phyloP scores from a whole-genome alignment of 345 rosid genomes.

The Raphanus raphanistrum region DNA sequence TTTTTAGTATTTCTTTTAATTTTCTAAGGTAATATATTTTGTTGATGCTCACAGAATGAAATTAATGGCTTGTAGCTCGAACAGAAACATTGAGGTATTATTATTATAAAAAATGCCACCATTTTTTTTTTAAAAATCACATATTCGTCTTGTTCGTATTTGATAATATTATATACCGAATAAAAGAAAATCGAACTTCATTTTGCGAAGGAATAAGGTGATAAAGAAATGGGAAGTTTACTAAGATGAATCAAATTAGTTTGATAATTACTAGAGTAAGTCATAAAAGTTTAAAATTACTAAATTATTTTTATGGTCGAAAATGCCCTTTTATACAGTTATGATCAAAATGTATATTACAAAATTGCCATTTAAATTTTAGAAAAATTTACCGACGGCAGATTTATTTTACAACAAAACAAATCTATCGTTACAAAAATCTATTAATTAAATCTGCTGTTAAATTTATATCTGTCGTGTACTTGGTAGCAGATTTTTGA shows the following conservation, averaged over 20 bases:
- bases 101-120: background rate
- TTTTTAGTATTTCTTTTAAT: background rate
- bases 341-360: background rate
- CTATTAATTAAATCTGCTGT: background rate
- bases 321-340: background rate
- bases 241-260: background rate
- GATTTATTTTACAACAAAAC: background rate
- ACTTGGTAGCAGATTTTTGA: background rate
- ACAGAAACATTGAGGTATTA: background rate
- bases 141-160: background rate
- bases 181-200: background rate
- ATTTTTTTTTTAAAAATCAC: constrained; percentile 10
- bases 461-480: background rate
- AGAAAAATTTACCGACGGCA: background rate
- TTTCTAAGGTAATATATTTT: background rate
- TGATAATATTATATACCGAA: background rate
- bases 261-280: background rate
- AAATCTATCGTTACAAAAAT: too few relatives aligned
- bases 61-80: background rate
- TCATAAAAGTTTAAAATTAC: background rate
- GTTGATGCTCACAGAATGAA: background rate
- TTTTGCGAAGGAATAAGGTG: constrained; percentile 17
- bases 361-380: background rate
- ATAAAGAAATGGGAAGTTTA: constrained; percentile 7
- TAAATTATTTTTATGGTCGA: background rate